A percentile compares a stretch with the other conserved stretches of the same genome.
Evolutionary conservation across 148 eudicot species (phyloP).

Genomic region (Rhododendron henanense): DNA sequence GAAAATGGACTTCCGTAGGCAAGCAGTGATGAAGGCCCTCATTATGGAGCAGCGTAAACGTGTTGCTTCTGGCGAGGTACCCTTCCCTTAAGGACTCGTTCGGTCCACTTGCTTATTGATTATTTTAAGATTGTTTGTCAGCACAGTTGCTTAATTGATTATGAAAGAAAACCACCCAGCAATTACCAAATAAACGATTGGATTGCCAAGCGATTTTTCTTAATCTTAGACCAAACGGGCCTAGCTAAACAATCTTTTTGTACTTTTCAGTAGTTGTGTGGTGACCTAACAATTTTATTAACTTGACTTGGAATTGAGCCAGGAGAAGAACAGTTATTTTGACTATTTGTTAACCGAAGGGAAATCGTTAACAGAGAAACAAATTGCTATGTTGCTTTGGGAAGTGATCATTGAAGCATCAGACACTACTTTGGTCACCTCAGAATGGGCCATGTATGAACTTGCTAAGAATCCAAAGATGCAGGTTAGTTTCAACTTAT

Average conservation of each 20-base stretch:
- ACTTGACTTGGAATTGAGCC: conserved; percentile 14
- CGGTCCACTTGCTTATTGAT: background rate
- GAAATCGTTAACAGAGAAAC: conserved; percentile 48
- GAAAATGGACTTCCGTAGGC: conserved; percentile 52
- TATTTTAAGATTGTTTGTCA: background rate
- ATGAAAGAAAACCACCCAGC: background rate
- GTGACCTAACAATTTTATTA: background rate
- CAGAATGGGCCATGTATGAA: conserved; percentile 96
- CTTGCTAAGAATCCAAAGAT: conserved; percentile 63
- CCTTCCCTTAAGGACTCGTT: background rate
- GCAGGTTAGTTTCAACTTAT: conserved; percentile 45
- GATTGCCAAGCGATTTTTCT: background rate
- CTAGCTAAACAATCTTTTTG: background rate
- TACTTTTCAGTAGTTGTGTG: background rate
- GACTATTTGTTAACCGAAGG: conserved; percentile 58
- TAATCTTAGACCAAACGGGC: background rate
- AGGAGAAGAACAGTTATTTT: conserved; percentile 55
- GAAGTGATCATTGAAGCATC: conserved; percentile 84
- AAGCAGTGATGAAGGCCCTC: conserved; percentile 72
- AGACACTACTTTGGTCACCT: conserved; percentile 69
- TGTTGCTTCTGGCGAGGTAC: conserved; percentile 40
- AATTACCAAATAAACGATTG: background rate
- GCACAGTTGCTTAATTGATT: background rate
- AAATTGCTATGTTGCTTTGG: conserved; percentile 74
- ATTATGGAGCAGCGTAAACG: conserved; percentile 46